A percentile compares a stretch with the other conserved stretches of the same genome.
These are phyloP conservation scores for Aspergillus cejpii DNA, from an alignment of 2,329 filamentous ascomycete species.

Conservation along the genomic window DNA sequence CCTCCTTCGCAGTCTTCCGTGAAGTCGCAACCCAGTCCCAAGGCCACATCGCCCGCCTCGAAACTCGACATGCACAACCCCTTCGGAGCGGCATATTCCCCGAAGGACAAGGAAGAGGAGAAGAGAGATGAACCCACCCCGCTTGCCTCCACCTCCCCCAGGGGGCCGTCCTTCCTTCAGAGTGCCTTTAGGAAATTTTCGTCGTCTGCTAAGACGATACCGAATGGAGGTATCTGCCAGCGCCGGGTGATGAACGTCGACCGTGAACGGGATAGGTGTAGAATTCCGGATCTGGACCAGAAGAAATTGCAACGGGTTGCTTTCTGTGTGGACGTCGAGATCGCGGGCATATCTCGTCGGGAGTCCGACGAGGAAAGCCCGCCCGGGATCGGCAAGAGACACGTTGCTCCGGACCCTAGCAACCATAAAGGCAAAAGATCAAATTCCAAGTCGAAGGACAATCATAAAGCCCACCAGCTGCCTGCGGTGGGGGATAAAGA, in stretches of 20 bases:
- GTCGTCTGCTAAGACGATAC: slow-evolving; percentile 54
- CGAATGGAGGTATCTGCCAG: slow-evolving; percentile 66
- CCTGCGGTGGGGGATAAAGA: slow-evolving; percentile 51
- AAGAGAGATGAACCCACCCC: slow-evolving; percentile 29
- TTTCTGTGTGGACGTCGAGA: slow-evolving; percentile 96
- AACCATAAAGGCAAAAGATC: slow-evolving; percentile 30
- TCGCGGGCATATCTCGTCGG: slow-evolving; percentile 79
- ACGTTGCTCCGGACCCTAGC: slow-evolving; percentile 21
- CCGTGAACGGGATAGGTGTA: slow-evolving; percentile 67
- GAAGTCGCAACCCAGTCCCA: slow-evolving; percentile 29
- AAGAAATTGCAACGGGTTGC: slow-evolving; percentile 79
- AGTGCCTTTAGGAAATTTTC: slow-evolving; percentile 77
- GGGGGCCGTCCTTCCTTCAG: slow-evolving; percentile 65
- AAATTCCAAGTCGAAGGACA: slow-evolving; percentile 57
- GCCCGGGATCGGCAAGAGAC: slow-evolving; percentile 28
- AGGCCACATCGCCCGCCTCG: slow-evolving; percentile 27
- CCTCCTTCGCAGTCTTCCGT: slow-evolving; percentile 34
- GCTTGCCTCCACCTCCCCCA: slow-evolving; percentile 61
- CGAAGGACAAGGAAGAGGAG: slow-evolving; percentile 41
- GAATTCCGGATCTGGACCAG: slow-evolving; percentile 69
- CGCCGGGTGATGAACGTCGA: slow-evolving; percentile 81
- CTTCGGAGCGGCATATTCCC: slow-evolving; percentile 40
- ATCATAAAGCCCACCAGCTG: slow-evolving; percentile 62
- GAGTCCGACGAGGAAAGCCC: slow-evolving; percentile 51
- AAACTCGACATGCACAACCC: slow-evolving; percentile 40